Conservation (phyloP, 2,329 filamentous ascomycete genomes). For the Ophiocordyceps sinensis region DNA sequence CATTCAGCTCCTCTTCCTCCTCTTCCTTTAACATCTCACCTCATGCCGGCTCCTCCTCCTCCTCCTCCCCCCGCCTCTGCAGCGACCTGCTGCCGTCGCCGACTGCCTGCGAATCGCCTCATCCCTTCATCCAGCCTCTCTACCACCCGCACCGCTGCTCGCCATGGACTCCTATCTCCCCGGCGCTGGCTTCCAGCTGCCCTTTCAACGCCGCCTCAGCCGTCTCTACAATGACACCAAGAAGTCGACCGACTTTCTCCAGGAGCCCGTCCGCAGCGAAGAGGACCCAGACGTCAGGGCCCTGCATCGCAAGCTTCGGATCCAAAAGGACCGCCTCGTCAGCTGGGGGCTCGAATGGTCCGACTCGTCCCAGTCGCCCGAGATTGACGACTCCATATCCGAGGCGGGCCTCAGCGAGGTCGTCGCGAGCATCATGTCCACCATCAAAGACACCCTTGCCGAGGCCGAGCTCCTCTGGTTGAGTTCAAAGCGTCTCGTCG, state of each 20-base stretch:
- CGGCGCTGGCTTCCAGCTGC: conserved; percentile 36
- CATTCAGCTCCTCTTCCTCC: too few species aligned
- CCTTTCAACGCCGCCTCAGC: conserved; percentile 49
- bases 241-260: conserved; percentile 60
- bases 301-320: conserved; percentile 61
- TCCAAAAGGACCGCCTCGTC: conserved; percentile 65
- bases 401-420: conserved; percentile 63
- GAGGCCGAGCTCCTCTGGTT: conserved; percentile 62
- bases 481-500: conserved; percentile 34
- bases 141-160: neutral
- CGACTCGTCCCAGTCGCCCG: conserved; percentile 51
- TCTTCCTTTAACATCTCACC: too few species aligned
- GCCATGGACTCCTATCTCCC: conserved; percentile 38
- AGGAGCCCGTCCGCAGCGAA: conserved; percentile 45
- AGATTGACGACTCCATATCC: conserved; percentile 58
- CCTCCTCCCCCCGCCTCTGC: too few species aligned
- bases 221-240: conserved; percentile 73
- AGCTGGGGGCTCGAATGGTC: conserved; percentile 75
- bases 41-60: too few species aligned
- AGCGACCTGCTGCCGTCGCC: too few species aligned
- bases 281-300: conserved; percentile 56
- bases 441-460: conserved; percentile 65
- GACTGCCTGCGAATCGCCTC: too few species aligned
- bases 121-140: neutral
- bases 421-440: conserved; percentile 64